Base-by-base conservation (phyloP, 2,329 filamentous ascomycete species). In the Elsinoe australis region DNA sequence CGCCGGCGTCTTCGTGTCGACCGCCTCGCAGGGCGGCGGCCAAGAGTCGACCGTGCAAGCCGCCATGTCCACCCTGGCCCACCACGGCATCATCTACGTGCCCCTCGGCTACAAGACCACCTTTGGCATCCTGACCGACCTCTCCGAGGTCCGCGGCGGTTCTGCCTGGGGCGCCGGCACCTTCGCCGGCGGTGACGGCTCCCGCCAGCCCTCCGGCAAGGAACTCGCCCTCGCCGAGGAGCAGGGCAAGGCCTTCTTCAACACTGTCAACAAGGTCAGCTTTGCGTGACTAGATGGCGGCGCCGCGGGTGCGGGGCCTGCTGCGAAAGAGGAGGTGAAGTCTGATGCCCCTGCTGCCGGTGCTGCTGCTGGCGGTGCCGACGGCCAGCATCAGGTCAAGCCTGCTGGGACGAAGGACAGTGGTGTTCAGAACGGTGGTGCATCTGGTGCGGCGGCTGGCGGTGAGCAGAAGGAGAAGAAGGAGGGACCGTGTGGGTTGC, bases 51-150 rank as follows among this genome's bases (percentile, higher is more conserved):
- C 92, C 39, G 83, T 78, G 57, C 71, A 95, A 54, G 75, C 82
- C 26, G 72, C 83, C 64, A 80, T 96, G 79, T 87, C 82, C 62
- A 96, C 90, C 14, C 74, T 96, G 48, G 68, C 82, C 52, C 92
- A 96, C 72, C 92, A 96, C 74, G 92, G 92, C 61, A 84, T 96
- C 71, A 83, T 92, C 74, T 96, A 84, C 67, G 88, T 96, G n/a
- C 92, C 92, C 41, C 76, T 96, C 48, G 92, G 92, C 49, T 96
- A 94, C 75, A 83, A 85, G 70, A 85, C 82, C 60, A 71, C 80
- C 42, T 95, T 95, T 64, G 64, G 64, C 52, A 69, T 80, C 54
- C 69, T 95, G 55, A 64, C 81, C 55, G 82, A 89, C 69, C 67
- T 95, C 28, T 64, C 63, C 22, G 88, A 95, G 74, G 75, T 92